phyloP scores from a whole-genome alignment of 306 rosid species.

The Mucuna pruriens region DNA sequence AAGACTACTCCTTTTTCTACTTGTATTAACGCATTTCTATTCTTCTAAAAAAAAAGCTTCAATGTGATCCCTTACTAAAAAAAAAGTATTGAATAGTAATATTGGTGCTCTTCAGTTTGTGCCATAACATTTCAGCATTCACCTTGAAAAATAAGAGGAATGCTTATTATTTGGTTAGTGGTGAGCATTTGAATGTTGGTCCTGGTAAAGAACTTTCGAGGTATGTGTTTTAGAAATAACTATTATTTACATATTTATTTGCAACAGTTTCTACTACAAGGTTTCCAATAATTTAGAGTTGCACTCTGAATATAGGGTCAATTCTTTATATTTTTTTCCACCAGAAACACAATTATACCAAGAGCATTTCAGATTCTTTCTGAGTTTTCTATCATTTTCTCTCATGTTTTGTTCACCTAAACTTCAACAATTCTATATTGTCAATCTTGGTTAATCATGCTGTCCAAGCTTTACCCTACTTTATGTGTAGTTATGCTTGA shows the following conservation, averaged over 20 bases:
- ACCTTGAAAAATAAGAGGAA: no score
- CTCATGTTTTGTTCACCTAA: neutral
- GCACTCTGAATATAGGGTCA: neutral
- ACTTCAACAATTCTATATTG: neutral
- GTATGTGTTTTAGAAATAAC: no score
- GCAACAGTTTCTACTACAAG: neutral
- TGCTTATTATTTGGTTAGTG: no score
- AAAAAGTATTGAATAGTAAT: no score
- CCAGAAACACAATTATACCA: neutral
- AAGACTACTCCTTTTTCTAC: no score
- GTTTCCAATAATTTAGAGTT: neutral
- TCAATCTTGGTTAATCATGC: constrained; percentile 18
- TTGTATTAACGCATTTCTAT: no score
- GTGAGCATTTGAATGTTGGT: no score
- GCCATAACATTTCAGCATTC: no score
- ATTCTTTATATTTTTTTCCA: neutral
- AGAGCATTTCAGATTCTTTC: neutral
- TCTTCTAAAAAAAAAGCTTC: no score
- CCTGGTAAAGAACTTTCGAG: no score
- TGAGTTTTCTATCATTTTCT: neutral
- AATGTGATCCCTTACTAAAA: no score
- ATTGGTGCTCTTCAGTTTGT: no score
- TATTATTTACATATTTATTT: neutral
- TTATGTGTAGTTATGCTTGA: constrained; percentile 4
- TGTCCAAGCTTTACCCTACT: neutral